A percentile compares a stretch with the other conserved stretches of the same genome.
phyloP scores from a whole-genome alignment of 2,329 filamentous ascomycete species.

The Alternaria brassicae region DNA sequence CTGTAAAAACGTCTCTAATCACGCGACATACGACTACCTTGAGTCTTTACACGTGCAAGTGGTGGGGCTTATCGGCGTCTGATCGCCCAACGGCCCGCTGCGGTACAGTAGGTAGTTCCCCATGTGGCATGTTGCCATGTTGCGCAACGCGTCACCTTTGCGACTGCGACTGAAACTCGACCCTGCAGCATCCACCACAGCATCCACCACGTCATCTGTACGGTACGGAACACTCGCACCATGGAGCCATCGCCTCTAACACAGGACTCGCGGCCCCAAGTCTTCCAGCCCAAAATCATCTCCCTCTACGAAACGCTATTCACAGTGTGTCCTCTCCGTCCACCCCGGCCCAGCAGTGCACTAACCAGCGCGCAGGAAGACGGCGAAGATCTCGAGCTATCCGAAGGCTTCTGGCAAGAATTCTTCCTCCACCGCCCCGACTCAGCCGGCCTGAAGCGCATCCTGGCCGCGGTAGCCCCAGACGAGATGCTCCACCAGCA shows the following conservation, averaged over 20 bases:
- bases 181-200: background rate
- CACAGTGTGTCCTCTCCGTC: conserved; percentile 52
- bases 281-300: conserved; percentile 93
- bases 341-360: background rate
- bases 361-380: conserved; percentile 51
- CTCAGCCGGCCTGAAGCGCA: conserved; percentile 67
- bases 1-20: background rate
- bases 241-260: conserved; percentile 95
- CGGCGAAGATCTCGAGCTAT: conserved; percentile 70
- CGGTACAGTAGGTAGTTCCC: too few species aligned
- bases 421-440: conserved; percentile 92
- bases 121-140: too few species aligned
- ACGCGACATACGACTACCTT: background rate
- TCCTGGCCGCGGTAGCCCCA: conserved; percentile 74
- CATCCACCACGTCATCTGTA: background rate
- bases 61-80: conserved; percentile 19
- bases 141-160: conserved; percentile 7
- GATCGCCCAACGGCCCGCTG: conserved; percentile 18
- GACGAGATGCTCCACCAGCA: conserved; percentile 80
- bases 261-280: conserved; percentile 86
- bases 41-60: conserved; percentile 9
- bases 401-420: conserved; percentile 94
- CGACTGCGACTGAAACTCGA: background rate
- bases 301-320: conserved; percentile 87
- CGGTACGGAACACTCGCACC: background rate